Percentiles rank a stretch among this genome's conserved stretches.
These are phyloP conservation scores for Solanum aculeatissimum DNA, from an alignment of 305 asterid genomes.

Conservation along the genomic window DNA sequence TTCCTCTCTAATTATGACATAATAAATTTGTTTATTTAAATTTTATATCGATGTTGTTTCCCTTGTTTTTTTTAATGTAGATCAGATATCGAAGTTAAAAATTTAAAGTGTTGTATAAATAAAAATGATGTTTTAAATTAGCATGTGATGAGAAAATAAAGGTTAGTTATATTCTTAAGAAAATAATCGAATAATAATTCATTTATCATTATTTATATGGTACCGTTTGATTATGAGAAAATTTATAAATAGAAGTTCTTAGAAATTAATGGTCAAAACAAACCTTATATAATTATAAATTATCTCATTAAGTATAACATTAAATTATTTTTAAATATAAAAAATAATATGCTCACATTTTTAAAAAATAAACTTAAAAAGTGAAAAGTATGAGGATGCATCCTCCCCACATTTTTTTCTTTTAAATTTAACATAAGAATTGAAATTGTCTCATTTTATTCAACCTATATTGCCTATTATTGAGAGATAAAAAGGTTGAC, in stretches of 20 bases:
- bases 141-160: background rate
- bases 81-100: background rate
- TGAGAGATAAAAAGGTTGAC: background rate
- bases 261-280: background rate
- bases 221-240: background rate
- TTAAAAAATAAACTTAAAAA: background rate
- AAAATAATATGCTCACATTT: background rate
- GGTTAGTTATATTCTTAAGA: background rate
- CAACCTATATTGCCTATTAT: background rate
- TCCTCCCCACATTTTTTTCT: background rate
- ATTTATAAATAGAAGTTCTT: background rate
- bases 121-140: background rate
- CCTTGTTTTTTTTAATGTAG: background rate
- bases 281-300: background rate
- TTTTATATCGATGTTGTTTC: background rate
- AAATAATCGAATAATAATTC: background rate
- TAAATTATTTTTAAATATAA: background rate
- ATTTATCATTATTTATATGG: background rate
- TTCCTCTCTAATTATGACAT: background rate
- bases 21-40: background rate
- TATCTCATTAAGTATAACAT: background rate
- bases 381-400: background rate
- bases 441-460: too few species aligned
- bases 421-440: too few species aligned
- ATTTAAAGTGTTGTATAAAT: background rate